Evolutionary conservation across 140 eudicot genomes (phyloP).

Genomic region (Bidens hawaiensis): DNA sequence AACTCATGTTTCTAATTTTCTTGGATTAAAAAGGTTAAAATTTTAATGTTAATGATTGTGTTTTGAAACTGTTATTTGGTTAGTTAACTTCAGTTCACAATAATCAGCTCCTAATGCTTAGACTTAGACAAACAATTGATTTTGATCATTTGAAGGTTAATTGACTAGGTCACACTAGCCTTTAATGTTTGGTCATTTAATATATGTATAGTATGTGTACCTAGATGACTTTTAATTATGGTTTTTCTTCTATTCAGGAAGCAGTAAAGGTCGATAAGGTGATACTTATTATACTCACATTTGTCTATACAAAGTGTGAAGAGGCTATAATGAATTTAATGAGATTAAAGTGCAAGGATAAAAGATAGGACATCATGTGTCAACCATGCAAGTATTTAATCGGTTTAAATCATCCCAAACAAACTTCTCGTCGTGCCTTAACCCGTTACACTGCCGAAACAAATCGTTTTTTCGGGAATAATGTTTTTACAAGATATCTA

Average conservation of each 20-base stretch:
- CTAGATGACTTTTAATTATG: neutral
- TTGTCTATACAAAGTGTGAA: neutral
- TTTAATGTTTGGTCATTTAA: neutral
- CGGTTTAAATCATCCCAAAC: conserved; percentile 25
- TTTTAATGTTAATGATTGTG: neutral
- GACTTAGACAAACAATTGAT: neutral
- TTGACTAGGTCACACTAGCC: neutral
- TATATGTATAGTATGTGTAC: neutral
- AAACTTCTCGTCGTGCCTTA: conserved; percentile 25
- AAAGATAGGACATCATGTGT: conserved; percentile 50
- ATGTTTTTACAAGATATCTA: conserved; percentile 34
- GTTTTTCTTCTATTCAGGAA: conserved; percentile 12
- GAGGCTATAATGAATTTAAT: conserved; percentile 59
- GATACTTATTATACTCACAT: conserved; percentile 11
- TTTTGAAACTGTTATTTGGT: neutral
- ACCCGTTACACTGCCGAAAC: conserved; percentile 16
- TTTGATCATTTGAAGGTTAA: neutral
- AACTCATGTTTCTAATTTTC: neutral
- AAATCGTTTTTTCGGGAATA: conserved; percentile 16
- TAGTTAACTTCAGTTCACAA: neutral
- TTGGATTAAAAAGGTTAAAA: neutral
- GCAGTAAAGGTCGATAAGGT: conserved; percentile 4
- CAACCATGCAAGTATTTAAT: conserved; percentile 44
- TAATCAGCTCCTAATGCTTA: neutral
- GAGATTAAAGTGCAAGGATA: conserved; percentile 51